These are phyloP conservation scores for Alternaria conjuncta DNA, from an alignment of 2,329 filamentous ascomycete species.

Conservation along the genomic window DNA sequence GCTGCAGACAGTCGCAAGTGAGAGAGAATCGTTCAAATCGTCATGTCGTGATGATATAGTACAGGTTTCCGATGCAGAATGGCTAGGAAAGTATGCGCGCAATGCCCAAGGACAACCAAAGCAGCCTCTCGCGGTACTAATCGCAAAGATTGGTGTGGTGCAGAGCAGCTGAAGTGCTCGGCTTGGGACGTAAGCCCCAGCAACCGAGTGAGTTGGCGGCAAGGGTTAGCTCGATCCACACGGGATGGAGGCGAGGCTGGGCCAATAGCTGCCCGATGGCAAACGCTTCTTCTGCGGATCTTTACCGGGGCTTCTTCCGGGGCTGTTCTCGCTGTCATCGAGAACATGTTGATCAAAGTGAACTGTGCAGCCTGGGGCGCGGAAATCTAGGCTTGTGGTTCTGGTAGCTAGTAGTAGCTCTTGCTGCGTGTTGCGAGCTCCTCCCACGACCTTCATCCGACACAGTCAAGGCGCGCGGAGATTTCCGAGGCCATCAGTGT, in stretches of 20 bases:
- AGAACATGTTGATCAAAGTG: neutral
- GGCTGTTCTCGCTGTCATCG: neutral
- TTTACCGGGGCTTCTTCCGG: slow-evolving; percentile 7
- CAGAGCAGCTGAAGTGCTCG: slow-evolving; percentile 34
- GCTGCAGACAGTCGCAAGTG: slow-evolving; percentile 25
- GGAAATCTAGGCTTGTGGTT: neutral
- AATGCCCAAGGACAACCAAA: slow-evolving; percentile 22
- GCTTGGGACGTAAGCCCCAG: slow-evolving; percentile 4
- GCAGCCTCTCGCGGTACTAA: slow-evolving; percentile 23
- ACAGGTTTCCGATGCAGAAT: slow-evolving; percentile 20
- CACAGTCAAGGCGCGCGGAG: neutral
- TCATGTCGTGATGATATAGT: slow-evolving; percentile 23
- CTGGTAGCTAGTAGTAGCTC: neutral
- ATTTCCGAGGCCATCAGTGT: neutral
- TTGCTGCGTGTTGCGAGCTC: neutral
- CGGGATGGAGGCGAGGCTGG: slow-evolving; percentile 14
- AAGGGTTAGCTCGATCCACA: slow-evolving; percentile 11
- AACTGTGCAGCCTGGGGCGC: neutral
- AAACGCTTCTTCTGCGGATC: slow-evolving; percentile 16
- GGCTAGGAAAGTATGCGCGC: slow-evolving; percentile 20
- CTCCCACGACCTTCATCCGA: neutral
- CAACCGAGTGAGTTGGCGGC: slow-evolving; percentile 16
- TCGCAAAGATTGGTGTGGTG: slow-evolving; percentile 25
- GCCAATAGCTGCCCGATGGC: slow-evolving; percentile 9
- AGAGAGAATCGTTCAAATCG: slow-evolving; percentile 25